Percentiles rank a stretch among this genome's conserved stretches.
Conservation (phyloP, 2,329 filamentous ascomycete species). For the Tolypocladium endophyticum region DNA sequence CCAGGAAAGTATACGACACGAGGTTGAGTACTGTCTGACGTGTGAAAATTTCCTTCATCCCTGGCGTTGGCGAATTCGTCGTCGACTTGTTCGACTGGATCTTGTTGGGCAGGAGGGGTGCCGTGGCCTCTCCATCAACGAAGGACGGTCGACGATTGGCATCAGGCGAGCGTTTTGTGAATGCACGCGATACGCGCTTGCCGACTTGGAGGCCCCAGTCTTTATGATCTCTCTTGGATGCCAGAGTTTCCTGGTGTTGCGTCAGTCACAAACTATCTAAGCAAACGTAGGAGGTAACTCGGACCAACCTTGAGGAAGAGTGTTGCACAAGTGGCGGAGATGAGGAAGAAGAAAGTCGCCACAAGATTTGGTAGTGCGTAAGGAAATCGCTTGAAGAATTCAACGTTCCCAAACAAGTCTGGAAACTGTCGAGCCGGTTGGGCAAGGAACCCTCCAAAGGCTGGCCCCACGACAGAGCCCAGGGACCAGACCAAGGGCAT, state of each 20-base stretch:
- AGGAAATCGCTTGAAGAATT: slow-evolving; percentile 65
- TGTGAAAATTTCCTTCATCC: slow-evolving; percentile 58
- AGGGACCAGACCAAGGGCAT: slow-evolving; percentile 90
- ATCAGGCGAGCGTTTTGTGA: slow-evolving; percentile 13
- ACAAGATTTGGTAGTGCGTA: slow-evolving; percentile 80
- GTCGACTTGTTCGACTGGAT: slow-evolving; percentile 13
- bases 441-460: slow-evolving; percentile 77
- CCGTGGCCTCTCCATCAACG: slow-evolving; percentile 45
- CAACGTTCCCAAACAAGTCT: slow-evolving; percentile 52
- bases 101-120: slow-evolving; percentile 37
- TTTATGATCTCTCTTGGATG: slow-evolving; percentile 51
- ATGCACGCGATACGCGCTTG: slow-evolving; percentile 43
- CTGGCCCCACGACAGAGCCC: slow-evolving; percentile 78
- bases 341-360: slow-evolving; percentile 62
- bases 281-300: not conserved
- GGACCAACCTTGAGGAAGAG: slow-evolving; percentile 60
- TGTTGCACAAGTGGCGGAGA: slow-evolving; percentile 62
- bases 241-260: slow-evolving; percentile 61
- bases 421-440: slow-evolving; percentile 70
- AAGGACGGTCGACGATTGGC: slow-evolving; percentile 33
- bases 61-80: slow-evolving; percentile 13
- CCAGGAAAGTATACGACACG: slow-evolving; percentile 67
- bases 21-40: slow-evolving; percentile 67
- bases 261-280: not conserved
- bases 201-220: slow-evolving; percentile 74